phyloP scores from a whole-genome alignment of 805 yeast genomes.

The Debaryomyces prosopidis region DNA sequence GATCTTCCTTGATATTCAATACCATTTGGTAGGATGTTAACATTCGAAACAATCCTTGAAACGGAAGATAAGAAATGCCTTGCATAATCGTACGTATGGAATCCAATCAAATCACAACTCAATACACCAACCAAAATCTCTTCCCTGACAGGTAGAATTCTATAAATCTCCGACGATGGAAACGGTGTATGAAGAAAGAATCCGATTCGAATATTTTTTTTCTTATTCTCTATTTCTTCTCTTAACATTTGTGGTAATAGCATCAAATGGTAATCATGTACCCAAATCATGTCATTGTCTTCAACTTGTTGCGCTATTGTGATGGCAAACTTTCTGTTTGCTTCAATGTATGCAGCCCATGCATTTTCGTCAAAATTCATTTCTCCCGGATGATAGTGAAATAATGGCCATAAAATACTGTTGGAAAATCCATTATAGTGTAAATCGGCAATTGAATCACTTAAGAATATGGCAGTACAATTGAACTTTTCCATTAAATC shows the following conservation, averaged over 20 bases:
- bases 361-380: slow-evolving; percentile 97
- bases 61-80: slow-evolving; percentile 92
- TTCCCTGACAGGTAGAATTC: slow-evolving; percentile 92
- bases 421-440: slow-evolving; percentile 97
- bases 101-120: slow-evolving; percentile 92
- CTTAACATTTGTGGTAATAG: slow-evolving; percentile 86
- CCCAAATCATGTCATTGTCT: slow-evolving; percentile 93
- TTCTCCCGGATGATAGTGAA: slow-evolving; percentile 99
- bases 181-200: slow-evolving; percentile 97
- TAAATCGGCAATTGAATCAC: slow-evolving; percentile 88
- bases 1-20: slow-evolving; percentile 73
- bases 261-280: slow-evolving; percentile 97
- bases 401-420: slow-evolving; percentile 95
- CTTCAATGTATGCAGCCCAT: slow-evolving; percentile 97
- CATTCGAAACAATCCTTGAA: slow-evolving; percentile 69
- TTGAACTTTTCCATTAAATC: slow-evolving; percentile 78
- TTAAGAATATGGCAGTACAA: slow-evolving; percentile 85
- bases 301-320: slow-evolving; percentile 67
- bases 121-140: slow-evolving; percentile 90
- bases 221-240: slow-evolving; percentile 50
- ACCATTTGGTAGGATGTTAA: slow-evolving; percentile 88
- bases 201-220: slow-evolving; percentile 71
- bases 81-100: slow-evolving; percentile 98
- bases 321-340: slow-evolving; percentile 79
- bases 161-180: slow-evolving; percentile 94